phyloP scores from a whole-genome alignment of 352 stramenopile species.

The Globisporangium camurandrum region DNA sequence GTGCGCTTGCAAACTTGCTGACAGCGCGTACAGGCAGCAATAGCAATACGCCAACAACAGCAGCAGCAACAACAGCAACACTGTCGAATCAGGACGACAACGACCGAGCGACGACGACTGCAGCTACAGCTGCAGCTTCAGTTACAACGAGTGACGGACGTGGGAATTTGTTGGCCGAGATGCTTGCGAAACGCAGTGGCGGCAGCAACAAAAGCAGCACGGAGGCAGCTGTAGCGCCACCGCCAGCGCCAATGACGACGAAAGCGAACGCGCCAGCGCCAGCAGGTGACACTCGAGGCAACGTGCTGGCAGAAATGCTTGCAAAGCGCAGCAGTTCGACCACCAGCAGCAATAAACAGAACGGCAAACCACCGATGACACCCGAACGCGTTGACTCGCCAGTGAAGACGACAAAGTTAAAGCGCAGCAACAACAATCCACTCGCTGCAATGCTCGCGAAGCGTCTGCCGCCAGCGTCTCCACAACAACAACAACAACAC shows the following conservation, averaged over 20 bases:
- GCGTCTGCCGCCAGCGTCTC: background rate
- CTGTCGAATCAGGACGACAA: conserved; percentile 15
- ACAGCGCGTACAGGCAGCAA: conserved; percentile 5
- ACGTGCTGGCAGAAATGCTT: conserved; percentile 38
- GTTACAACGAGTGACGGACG: too few relatives aligned
- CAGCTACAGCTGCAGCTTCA: too few relatives aligned
- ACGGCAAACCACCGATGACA: too few relatives aligned
- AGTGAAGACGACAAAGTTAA: background rate
- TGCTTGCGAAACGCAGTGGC: conserved; percentile 4
- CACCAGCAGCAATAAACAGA: background rate
- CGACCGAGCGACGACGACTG: conserved; percentile 4
- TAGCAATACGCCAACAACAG: too few relatives aligned
- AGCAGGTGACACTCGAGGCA: conserved; percentile 13
- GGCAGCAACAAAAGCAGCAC: background rate
- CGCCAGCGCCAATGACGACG: conserved; percentile 7
- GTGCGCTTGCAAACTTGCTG: conserved; percentile 17
- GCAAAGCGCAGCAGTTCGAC: conserved; percentile 15
- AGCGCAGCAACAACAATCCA: conserved; percentile 10
- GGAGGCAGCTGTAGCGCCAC: background rate
- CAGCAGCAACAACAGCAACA: background rate
- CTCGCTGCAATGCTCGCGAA: conserved; percentile 11
- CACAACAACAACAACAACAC: background rate
- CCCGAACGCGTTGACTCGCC: too few relatives aligned
- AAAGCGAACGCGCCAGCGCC: conserved; percentile 5
- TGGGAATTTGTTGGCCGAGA: conserved; percentile 14